phyloP scores from a whole-genome alignment of 129 eudicot species.

The Pulicaria dysenterica region DNA sequence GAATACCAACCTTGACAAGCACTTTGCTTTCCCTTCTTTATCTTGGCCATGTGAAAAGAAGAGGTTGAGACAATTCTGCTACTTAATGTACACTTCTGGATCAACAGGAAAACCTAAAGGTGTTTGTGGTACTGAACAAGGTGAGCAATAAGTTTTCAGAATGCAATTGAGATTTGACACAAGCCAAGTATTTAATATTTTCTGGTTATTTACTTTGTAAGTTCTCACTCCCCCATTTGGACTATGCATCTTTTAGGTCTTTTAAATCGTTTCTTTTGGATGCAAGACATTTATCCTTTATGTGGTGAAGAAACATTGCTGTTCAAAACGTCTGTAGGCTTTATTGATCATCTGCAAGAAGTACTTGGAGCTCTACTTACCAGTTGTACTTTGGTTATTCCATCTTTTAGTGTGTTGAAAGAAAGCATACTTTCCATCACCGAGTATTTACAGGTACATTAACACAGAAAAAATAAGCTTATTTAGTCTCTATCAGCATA shows the following conservation, averaged over 20 bases:
- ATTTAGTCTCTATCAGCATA: not conserved
- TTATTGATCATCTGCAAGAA: constrained; percentile 95
- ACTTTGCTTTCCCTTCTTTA: constrained; percentile 32
- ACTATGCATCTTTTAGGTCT: constrained; percentile 60
- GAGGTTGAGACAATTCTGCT: constrained; percentile 56
- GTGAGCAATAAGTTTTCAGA: constrained; percentile 34
- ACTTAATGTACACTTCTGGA: constrained; percentile 94
- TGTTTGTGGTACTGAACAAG: constrained; percentile 89
- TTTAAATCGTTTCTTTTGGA: constrained; percentile 80
- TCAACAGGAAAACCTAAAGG: constrained; percentile 94
- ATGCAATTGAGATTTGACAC: not conserved
- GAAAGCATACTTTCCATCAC: constrained; percentile 55
- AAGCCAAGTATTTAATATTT: not conserved
- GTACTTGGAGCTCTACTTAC: constrained; percentile 74
- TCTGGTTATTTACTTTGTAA: constrained; percentile 4
- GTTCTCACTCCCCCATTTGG: constrained; percentile 10
- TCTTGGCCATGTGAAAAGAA: constrained; percentile 69
- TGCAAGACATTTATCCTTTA: constrained; percentile 84
- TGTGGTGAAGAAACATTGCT: constrained; percentile 60
- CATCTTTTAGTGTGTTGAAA: constrained; percentile 69
- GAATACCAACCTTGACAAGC: constrained; percentile 34
- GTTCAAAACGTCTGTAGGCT: constrained; percentile 87
- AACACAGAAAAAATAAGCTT: constrained; percentile 2
- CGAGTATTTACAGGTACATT: constrained; percentile 71
- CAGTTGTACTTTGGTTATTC: constrained; percentile 76